Conservation (phyloP, 2,329 filamentous ascomycete species). For the Colletotrichum higginsianum region DNA sequence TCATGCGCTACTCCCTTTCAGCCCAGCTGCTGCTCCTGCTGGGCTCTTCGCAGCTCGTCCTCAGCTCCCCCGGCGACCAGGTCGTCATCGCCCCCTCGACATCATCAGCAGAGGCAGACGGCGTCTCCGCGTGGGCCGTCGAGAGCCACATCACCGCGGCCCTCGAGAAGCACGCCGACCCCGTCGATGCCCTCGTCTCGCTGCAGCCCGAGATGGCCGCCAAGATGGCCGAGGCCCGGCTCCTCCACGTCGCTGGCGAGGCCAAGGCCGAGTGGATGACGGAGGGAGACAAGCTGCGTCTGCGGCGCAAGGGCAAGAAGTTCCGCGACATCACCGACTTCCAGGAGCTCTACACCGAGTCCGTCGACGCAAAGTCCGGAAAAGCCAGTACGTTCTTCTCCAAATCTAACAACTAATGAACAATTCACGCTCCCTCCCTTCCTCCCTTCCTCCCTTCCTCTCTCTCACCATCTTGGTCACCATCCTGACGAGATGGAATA, state of each 20-base stretch:
- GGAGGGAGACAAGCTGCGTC: constrained; percentile 80
- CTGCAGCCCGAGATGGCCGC: constrained; percentile 48
- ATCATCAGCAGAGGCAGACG: neutral
- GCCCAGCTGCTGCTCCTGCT: constrained; percentile 34
- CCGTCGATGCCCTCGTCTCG: constrained; percentile 49
- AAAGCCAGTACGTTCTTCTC: constrained; percentile 48
- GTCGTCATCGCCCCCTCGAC: constrained; percentile 13
- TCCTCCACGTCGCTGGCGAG: constrained; percentile 76
- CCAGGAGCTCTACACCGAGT: constrained; percentile 61
- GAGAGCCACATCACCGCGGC: constrained; percentile 44
- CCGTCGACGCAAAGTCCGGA: constrained; percentile 46
- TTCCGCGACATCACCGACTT: constrained; percentile 82
- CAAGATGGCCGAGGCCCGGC: constrained; percentile 59
- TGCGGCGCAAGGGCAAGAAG: constrained; percentile 75
- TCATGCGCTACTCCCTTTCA: constrained; percentile 33
- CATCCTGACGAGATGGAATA: too few relatives aligned
- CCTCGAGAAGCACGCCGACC: constrained; percentile 47
- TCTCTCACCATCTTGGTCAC: fast-evolving
- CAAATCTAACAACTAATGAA: too few relatives aligned
- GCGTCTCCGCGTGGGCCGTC: neutral
- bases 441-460: too few relatives aligned
- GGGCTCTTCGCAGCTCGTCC: constrained; percentile 34
- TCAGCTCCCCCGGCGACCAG: constrained; percentile 23
- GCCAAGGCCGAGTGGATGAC: constrained; percentile 77
- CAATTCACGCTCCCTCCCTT: too few relatives aligned